These are phyloP conservation scores for Cladorrhinum sp. DNA, from an alignment of 2,329 filamentous ascomycete species.

Conservation along the genomic window DNA sequence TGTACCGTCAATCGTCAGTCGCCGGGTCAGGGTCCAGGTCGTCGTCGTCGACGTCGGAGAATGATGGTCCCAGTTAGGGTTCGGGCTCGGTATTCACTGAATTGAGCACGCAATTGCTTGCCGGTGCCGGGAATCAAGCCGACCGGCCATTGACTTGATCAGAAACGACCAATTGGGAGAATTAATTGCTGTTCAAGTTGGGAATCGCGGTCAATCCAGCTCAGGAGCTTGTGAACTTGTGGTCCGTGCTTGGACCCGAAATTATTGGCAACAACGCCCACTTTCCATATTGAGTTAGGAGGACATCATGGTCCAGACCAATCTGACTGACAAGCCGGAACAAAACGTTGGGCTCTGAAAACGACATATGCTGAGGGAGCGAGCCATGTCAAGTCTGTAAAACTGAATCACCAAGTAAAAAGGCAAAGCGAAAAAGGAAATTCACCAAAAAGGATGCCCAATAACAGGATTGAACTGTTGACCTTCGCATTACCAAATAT, in stretches of 20 bases:
- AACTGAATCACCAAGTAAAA: too few relatives aligned
- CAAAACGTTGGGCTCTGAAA: too few relatives aligned
- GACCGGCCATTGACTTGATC: conserved; percentile 1
- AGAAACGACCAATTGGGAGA: neutral
- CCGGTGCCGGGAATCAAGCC: neutral
- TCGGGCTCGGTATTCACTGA: neutral
- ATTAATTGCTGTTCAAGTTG: neutral
- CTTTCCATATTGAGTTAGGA: neutral
- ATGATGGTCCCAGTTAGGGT: neutral
- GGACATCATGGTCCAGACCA: neutral
- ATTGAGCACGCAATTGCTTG: neutral
- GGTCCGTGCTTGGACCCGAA: conserved; percentile 3
- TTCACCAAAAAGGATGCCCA: conserved; percentile 20
- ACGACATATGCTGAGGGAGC: too few relatives aligned
- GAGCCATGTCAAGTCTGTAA: too few relatives aligned
- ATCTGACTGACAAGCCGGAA: neutral
- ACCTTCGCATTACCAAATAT: conserved; percentile 28
- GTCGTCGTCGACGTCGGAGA: neutral
- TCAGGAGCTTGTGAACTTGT: conserved; percentile 5
- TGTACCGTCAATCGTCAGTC: neutral
- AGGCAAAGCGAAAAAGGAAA: neutral
- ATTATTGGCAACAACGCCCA: neutral
- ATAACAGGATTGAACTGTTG: conserved; percentile 32
- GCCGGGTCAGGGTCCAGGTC: neutral
- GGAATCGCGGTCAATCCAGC: neutral